A percentile compares a stretch with the other conserved stretches of the same genome.
phyloP scores from a whole-genome alignment of 108 stramenopile genomes.

The Discostella pseudostelligera region DNA sequence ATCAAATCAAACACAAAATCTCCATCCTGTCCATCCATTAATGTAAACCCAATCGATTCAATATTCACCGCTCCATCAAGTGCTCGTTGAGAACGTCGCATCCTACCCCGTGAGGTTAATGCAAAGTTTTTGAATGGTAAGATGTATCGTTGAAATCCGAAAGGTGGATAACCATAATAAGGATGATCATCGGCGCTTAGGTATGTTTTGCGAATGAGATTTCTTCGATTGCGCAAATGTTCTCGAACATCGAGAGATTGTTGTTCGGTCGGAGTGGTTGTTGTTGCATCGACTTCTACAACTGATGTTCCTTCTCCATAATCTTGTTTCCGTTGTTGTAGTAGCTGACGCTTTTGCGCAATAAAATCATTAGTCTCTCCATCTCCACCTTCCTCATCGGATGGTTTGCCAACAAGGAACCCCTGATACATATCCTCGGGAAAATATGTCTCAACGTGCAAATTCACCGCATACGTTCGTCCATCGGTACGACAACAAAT shows the following conservation, averaged over 20 bases:
- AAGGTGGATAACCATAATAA: conserved; percentile 30
- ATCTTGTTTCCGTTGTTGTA: not conserved
- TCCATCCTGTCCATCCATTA: conserved; percentile 83
- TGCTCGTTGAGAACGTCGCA: conserved; percentile 57
- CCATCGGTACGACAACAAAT: conserved; percentile 80
- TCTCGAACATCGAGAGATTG: conserved; percentile 34
- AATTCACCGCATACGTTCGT: conserved; percentile 71
- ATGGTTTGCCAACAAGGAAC: conserved; percentile 39
- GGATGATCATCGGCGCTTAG: conserved; percentile 25
- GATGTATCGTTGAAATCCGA: conserved; percentile 40
- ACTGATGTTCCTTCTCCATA: not conserved
- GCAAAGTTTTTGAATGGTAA: conserved; percentile 69
- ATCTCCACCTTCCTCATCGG: not conserved
- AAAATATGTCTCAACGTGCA: conserved; percentile 69
- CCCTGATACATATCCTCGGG: conserved; percentile 83
- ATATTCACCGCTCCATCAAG: conserved; percentile 64
- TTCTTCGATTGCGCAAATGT: conserved; percentile 11
- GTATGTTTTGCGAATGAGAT: conserved; percentile 3
- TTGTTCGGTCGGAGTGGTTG: conserved; percentile 1
- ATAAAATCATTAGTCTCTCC: not conserved
- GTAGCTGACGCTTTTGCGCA: not conserved
- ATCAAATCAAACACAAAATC: conserved; percentile 79
- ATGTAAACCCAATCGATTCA: conserved; percentile 72
- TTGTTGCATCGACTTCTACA: not conserved
- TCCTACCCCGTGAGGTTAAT: conserved; percentile 61